Conservation (phyloP, 129 eudicot species). For the Helianthus annuus region DNA sequence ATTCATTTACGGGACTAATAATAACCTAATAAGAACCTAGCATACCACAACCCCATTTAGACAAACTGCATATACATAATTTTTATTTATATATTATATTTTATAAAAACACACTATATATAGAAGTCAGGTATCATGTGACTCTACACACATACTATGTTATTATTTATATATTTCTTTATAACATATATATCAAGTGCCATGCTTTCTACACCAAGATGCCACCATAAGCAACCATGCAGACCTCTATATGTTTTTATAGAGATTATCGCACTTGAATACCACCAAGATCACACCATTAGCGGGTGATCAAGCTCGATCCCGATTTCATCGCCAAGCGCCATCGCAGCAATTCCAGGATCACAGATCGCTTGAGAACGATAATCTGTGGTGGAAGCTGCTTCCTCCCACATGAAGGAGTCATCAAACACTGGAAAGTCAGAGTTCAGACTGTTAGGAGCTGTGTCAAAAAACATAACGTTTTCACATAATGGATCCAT, state of each 20-base stretch:
- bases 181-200: neutral
- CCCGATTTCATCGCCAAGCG: conserved; percentile 22
- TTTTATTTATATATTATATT: neutral
- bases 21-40: no score
- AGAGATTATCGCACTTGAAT: conserved; percentile 21
- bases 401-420: conserved; percentile 62
- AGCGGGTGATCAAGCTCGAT: conserved; percentile 4
- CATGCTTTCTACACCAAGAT: conserved; percentile 4
- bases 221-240: conserved; percentile 15
- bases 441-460: conserved; percentile 21
- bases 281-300: conserved; percentile 16
- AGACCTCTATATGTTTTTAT: neutral
- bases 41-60: no score
- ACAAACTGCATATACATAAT: neutral
- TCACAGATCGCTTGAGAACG: conserved; percentile 27
- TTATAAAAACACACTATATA: neutral
- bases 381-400: conserved; percentile 38
- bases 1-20: no score
- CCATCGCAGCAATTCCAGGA: conserved; percentile 21
- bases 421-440: conserved; percentile 66
- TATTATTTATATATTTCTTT: neutral
- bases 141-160: conserved; percentile 4
- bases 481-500: conserved; percentile 21
- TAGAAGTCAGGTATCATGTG: neutral
- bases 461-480: neutral